Evolutionary conservation across 257 asterid species (phyloP), one percentile per base, ranked within the genome.

Genomic region (Echites panduratus): DNA sequence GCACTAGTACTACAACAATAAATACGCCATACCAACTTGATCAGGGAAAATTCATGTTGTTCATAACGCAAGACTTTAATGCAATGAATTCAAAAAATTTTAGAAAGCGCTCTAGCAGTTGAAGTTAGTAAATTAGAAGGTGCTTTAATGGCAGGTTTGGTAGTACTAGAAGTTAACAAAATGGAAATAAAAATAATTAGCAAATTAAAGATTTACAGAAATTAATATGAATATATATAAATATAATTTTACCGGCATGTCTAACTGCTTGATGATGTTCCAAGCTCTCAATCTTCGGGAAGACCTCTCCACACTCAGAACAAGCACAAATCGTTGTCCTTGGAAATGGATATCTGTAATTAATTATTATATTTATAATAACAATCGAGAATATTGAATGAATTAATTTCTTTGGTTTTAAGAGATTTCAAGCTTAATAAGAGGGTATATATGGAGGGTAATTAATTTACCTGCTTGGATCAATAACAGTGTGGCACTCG

Each of bases 381-480:
- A 32, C 38, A 32, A 32, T 1, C 38, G 3, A 32, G 38, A 32
- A 32, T 32, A 32, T 32, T 32, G 38, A 32, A 32, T 32, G 1
- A 32, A 32, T 32, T 32, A 53, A 53, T 53, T 53, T 52, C 24
- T 52, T 9, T 52, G 7, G 43, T 40, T 40, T 6, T 40, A 40
- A 40, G 6, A 2, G 0, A 41, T 4, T 41, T 41, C 45, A 41
- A 41, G 45, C 45, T 7, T 41, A 41, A 41, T 41, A 2, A 41
- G 45, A 41, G 45, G 45, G 45, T 41, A 40, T 40, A 40, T 40
- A 40, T 3, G 43, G 43, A 6, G 70, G n/a, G n/a, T n/a, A n/a
- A n/a, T n/a, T n/a, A n/a, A n/a, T n/a, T n/a, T n/a, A 92, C 97
- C 97, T 86, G 87, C 81, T 78, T 26, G 97, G 94, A 78, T 93